phyloP scores from a whole-genome alignment of 2,329 filamentous ascomycete genomes.

The Alternaria sp. region DNA sequence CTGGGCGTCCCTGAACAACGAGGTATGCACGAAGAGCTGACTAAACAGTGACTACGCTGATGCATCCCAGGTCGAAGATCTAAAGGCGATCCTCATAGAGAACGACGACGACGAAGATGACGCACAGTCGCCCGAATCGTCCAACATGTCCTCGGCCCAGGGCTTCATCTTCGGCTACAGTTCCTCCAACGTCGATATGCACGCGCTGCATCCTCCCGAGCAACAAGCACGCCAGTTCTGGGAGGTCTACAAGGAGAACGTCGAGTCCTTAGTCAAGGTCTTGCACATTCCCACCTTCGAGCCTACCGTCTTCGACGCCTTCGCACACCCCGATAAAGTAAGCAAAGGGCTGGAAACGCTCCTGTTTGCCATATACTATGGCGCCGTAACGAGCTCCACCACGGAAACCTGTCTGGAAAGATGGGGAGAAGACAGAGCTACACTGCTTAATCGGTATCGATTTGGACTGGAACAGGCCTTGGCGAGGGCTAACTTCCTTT shows the following conservation, averaged over 20 bases:
- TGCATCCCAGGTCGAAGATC: conserved; percentile 60
- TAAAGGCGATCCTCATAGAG: conserved; percentile 68
- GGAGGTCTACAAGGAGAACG: conserved; percentile 74
- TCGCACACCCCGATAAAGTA: conserved; percentile 65
- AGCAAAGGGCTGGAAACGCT: conserved; percentile 64
- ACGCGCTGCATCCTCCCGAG: conserved; percentile 69
- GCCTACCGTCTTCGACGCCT: conserved; percentile 65
- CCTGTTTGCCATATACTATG: conserved; percentile 68
- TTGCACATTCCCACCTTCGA: conserved; percentile 73
- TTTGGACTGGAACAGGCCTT: conserved; percentile 69
- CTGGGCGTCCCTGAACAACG: conserved; percentile 77
- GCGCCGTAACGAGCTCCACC: conserved; percentile 59
- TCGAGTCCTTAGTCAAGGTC: conserved; percentile 75
- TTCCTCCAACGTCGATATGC: conserved; percentile 71
- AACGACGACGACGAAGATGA: conserved; percentile 67
- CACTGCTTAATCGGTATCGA: conserved; percentile 62
- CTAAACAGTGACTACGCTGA: not conserved
- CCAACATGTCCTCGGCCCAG: conserved; percentile 60
- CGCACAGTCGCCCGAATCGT: conserved; percentile 49
- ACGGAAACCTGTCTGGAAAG: conserved; percentile 54
- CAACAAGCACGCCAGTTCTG: conserved; percentile 69
- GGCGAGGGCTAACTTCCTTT: conserved; percentile 67
- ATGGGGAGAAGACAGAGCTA: conserved; percentile 60
- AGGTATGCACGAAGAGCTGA: conserved; percentile 56
- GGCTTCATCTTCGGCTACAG: conserved; percentile 76